These are phyloP conservation scores for Rhododendron henanense DNA, from an alignment of 148 eudicot genomes.

Conservation along the genomic window DNA sequence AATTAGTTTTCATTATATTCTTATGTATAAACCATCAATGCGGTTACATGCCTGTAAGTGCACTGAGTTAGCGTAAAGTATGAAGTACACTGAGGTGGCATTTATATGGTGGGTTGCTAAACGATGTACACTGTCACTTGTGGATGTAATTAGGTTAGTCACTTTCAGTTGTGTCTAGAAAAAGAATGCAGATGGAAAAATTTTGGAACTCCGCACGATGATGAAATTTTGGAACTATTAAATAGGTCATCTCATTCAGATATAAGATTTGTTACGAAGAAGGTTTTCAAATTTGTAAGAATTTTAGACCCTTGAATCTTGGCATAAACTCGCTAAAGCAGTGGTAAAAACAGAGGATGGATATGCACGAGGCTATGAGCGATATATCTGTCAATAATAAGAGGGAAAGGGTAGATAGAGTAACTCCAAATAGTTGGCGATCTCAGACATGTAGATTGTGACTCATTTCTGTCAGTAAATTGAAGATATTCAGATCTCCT, in stretches of 20 bases:
- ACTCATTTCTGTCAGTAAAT: neutral
- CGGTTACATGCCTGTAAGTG: neutral
- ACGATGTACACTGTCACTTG: neutral
- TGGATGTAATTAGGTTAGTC: neutral
- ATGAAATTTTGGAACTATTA: neutral
- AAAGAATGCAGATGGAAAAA: neutral
- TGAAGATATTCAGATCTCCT: neutral
- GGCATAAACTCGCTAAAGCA: neutral
- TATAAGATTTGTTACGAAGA: neutral
- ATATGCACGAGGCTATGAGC: neutral
- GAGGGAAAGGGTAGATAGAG: neutral
- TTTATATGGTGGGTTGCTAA: neutral
- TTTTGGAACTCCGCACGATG: neutral
- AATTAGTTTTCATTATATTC: neutral
- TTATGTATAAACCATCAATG: neutral
- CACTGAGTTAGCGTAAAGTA: neutral
- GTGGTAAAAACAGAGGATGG: neutral
- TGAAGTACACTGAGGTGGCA: neutral
- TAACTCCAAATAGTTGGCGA: neutral
- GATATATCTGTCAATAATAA: neutral
- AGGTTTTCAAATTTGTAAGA: neutral
- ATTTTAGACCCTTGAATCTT: neutral
- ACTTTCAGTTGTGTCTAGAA: neutral
- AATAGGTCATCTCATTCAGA: neutral
- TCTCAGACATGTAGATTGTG: neutral